Base-by-base conservation (phyloP, 371 early-diverging fungal species). In the Mucor plumbeus region DNA sequence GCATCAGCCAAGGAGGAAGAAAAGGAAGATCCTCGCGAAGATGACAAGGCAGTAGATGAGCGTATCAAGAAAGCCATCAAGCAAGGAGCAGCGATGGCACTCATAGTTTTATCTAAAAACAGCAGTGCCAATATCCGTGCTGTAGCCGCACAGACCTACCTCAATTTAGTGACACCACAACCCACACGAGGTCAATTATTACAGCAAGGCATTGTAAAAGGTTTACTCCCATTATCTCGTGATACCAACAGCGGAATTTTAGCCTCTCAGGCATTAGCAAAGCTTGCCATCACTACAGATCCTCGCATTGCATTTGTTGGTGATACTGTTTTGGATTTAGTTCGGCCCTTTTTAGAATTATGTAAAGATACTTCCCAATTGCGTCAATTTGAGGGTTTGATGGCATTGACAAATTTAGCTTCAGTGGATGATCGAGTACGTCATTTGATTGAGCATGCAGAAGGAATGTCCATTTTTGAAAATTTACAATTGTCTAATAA, bases 391-490 rank as follows among this genome's bases (percentile, higher is more conserved):
- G 98, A 98, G 75, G 92, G 89, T 4, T 74, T 97, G 44, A 87
- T 98, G 90, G 97, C 97, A 0, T 75, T 98, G 26, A 98, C 98
- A 3, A 98, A 98, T 66, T 80, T 98, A 8, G 93, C 94, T 1
- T 87, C 88, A 4, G 78, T 84, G 47, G 86, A 86, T 47, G 85
- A 86, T 56, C 65, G 78, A 36, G 78, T 87, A 0, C 78, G 88
- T 57, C 59, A 72, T 13, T 63, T 77, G 31, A 85, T 87, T 38
- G 79, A 80, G 17, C 71, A 81, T 17, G 81, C 79, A 3, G 77
- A 85, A 43, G 95, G 94, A 0, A 76, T 96, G 43, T 61, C 85
- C 11, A 77, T 82, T 10, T 87, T 97, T 72, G 94, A 96, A 73
- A 86, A 82, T 48, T 74, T 92, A 33, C 91, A 94, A 70, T 86